A percentile compares a stretch with the other conserved stretches of the same genome.
Conservation (phyloP, 2,329 filamentous ascomycete genomes). For the Chalaropsis ovoidea region DNA sequence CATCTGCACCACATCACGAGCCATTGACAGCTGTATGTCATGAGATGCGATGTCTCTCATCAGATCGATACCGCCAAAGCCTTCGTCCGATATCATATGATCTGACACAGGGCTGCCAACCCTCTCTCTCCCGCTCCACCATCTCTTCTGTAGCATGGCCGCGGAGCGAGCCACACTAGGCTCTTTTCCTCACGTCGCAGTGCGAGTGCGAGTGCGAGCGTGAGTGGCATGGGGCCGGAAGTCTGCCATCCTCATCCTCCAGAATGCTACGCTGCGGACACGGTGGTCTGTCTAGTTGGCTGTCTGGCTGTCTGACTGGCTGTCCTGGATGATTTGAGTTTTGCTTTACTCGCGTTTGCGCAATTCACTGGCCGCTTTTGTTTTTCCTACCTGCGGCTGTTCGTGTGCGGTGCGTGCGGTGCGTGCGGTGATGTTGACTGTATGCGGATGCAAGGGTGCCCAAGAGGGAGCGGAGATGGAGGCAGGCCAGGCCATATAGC, state of each 20-base stretch:
- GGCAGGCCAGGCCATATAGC: background rate
- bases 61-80: background rate
- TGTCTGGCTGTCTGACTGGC: too few species aligned
- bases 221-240: background rate
- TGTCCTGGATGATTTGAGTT: too few species aligned
- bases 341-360: background rate
- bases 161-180: background rate
- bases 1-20: background rate
- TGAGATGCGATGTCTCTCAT: background rate
- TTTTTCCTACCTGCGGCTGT: background rate
- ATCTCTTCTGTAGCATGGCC: background rate
- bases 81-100: background rate
- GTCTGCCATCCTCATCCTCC: background rate
- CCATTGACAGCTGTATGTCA: background rate
- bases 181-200: background rate
- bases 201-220: background rate
- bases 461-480: background rate
- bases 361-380: too few species aligned
- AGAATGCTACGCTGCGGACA: slow-evolving; percentile 7
- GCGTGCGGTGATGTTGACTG: background rate
- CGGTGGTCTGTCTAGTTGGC: background rate
- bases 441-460: slow-evolving; percentile 10
- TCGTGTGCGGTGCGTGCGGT: too few species aligned
- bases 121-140: background rate
- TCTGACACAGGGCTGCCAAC: background rate